Percentiles rank a stretch among this genome's conserved stretches.
These are phyloP conservation scores for Rhodomyrtus psidioides DNA, from an alignment of 441 rosid genomes.

Conservation along the genomic window DNA sequence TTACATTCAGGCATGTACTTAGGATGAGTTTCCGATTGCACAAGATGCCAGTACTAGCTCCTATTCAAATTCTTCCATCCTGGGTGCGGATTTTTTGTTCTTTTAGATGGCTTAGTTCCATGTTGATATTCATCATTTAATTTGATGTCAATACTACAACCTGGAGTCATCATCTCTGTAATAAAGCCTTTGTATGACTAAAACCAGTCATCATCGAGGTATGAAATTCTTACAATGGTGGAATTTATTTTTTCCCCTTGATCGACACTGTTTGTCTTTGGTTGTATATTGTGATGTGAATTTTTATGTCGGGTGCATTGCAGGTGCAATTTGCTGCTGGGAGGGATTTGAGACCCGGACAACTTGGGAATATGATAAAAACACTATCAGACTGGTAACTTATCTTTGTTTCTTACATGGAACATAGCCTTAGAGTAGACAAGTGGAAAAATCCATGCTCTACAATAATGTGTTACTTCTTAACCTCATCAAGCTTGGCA, in stretches of 20 bases:
- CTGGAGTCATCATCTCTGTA: too few species aligned
- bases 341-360: conserved; percentile 93
- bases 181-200: too few species aligned
- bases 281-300: background rate
- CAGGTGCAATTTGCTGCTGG: conserved; percentile 98
- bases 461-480: background rate
- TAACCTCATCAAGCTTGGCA: background rate
- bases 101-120: too few species aligned
- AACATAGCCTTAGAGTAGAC: background rate
- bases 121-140: too few species aligned
- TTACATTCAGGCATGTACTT: too few species aligned
- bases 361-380: conserved; percentile 79
- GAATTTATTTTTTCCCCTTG: background rate
- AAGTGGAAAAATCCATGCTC: background rate
- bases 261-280: background rate
- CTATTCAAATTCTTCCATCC: too few species aligned
- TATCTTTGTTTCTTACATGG: background rate
- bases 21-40: too few species aligned
- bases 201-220: too few species aligned
- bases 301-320: background rate
- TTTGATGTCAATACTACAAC: too few species aligned
- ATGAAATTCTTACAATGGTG: conserved; percentile 12
- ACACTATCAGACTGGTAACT: conserved; percentile 85
- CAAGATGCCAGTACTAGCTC: too few species aligned
- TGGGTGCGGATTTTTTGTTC: too few species aligned